A percentile compares a stretch with the other conserved stretches of the same genome.
Conservation (phyloP, 2,329 filamentous ascomycete genomes). For the Gaeumannomyces sp. region DNA sequence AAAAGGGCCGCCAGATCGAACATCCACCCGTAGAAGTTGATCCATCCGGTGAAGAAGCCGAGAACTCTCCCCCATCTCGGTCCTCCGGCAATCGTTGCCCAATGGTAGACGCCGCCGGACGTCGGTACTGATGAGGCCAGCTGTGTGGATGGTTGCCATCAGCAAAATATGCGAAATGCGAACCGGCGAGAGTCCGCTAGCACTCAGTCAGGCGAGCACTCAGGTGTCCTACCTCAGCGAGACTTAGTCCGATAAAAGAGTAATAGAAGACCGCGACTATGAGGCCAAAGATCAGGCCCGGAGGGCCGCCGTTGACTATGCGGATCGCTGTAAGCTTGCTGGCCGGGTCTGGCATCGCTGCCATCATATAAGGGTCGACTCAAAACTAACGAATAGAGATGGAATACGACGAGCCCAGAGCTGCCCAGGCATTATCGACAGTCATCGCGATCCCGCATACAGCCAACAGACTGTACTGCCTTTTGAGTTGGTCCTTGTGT, state of each 20-base stretch:
- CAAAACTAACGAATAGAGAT: constrained; percentile 38
- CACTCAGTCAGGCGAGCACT: background rate
- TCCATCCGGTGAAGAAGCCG: constrained; percentile 40
- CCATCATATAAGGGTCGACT: background rate
- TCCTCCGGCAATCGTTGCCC: constrained; percentile 53
- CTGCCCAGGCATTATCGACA: constrained; percentile 60
- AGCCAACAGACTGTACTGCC: constrained; percentile 55
- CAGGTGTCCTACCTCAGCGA: constrained; percentile 30
- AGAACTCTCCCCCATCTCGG: constrained; percentile 45
- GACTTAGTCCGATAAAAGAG: constrained; percentile 33
- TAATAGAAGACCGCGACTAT: constrained; percentile 38
- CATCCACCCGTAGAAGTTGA: constrained; percentile 56
- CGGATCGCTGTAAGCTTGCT: constrained; percentile 8
- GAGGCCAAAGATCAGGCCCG: constrained; percentile 36
- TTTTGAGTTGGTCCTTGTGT: constrained; percentile 55
- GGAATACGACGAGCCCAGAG: constrained; percentile 54
- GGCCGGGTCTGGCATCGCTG: background rate
- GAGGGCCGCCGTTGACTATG: constrained; percentile 34
- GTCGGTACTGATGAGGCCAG: constrained; percentile 57
- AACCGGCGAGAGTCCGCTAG: too few relatives aligned
- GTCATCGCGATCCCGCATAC: constrained; percentile 55
- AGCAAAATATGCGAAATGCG: background rate
- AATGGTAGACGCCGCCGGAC: constrained; percentile 54
- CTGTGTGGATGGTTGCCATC: constrained; percentile 27
- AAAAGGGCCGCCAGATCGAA: constrained; percentile 55